These are phyloP conservation scores for Solanum hybrid DNA, from an alignment of 305 asterid species.

Conservation along the genomic window DNA sequence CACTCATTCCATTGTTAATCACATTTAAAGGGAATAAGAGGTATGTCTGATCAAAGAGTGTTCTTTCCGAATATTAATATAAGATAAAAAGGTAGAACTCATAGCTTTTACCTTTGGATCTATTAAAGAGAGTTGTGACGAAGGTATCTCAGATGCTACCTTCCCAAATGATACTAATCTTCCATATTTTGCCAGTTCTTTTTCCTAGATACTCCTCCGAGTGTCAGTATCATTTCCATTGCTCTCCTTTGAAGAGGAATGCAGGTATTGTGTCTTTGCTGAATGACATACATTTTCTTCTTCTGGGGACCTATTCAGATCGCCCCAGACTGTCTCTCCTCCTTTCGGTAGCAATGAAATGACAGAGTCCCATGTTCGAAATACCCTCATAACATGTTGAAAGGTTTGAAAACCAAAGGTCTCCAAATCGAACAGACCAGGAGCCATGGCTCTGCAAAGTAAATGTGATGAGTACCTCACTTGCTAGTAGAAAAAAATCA, in stretches of 20 bases:
- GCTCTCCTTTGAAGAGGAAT: not conserved
- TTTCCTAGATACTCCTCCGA: constrained; percentile 18
- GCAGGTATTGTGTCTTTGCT: not conserved
- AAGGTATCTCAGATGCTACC: constrained; percentile 44
- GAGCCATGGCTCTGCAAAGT: constrained; percentile 65
- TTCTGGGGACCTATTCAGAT: constrained; percentile 76
- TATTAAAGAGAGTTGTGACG: constrained; percentile 33
- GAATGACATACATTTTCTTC: constrained; percentile 44
- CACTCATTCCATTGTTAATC: not conserved
- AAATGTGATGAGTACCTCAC: not conserved
- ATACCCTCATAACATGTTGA: constrained; percentile 66
- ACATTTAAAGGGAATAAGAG: not conserved
- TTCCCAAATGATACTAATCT: constrained; percentile 70
- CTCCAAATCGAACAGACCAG: constrained; percentile 52
- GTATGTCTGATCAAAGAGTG: not conserved
- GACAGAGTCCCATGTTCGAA: constrained; percentile 88
- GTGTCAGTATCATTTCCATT: not conserved
- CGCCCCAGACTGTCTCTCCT: constrained; percentile 88
- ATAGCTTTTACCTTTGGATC: constrained; percentile 28
- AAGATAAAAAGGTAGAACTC: not conserved
- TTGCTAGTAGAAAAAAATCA: not conserved
- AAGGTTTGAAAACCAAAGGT: constrained; percentile 60
- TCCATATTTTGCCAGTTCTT: constrained; percentile 48
- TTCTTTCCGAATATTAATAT: not conserved
- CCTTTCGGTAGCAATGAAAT: constrained; percentile 86